phyloP scores from a whole-genome alignment of 192 early-diverging fungal genomes.

The Spizellomyces punctatus region DNA sequence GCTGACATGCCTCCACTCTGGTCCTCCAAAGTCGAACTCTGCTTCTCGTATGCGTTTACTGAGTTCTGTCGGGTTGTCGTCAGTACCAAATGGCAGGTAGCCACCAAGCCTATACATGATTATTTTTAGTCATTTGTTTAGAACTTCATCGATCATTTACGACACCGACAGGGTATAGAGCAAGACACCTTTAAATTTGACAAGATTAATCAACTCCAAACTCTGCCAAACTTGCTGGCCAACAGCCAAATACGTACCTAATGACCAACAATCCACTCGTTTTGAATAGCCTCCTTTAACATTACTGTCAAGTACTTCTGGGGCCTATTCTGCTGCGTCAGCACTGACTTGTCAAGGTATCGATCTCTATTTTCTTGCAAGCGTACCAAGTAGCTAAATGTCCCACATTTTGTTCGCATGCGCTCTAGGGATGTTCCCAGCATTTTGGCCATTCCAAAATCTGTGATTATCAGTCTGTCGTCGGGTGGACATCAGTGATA shows the following conservation, averaged over 20 bases:
- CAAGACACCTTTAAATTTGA: constrained; percentile 13
- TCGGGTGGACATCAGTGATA: background rate
- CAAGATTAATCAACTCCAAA: no score
- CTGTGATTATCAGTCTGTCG: constrained; percentile 21
- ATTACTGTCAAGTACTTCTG: constrained; percentile 19
- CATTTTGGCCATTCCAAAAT: constrained; percentile 37
- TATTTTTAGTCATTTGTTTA: no score
- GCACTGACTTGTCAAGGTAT: background rate
- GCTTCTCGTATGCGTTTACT: background rate
- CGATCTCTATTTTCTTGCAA: background rate
- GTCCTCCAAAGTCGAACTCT: background rate
- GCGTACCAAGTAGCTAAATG: constrained; percentile 26
- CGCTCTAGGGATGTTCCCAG: constrained; percentile 14
- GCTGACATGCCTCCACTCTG: constrained; percentile 12
- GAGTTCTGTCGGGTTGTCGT: background rate
- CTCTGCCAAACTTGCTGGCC: no score
- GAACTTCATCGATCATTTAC: no score
- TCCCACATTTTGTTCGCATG: constrained; percentile 34
- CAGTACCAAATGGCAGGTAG: constrained; percentile 27
- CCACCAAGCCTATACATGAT: constrained; percentile 18
- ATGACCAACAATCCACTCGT: constrained; percentile 34
- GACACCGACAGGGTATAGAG: constrained; percentile 28
- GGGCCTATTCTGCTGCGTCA: constrained; percentile 12
- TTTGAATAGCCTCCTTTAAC: constrained; percentile 2
- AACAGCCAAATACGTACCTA: constrained; percentile 6